Evolutionary conservation across 2,329 filamentous ascomycete species (phyloP).

Genomic region (Beauveria caledonica): DNA sequence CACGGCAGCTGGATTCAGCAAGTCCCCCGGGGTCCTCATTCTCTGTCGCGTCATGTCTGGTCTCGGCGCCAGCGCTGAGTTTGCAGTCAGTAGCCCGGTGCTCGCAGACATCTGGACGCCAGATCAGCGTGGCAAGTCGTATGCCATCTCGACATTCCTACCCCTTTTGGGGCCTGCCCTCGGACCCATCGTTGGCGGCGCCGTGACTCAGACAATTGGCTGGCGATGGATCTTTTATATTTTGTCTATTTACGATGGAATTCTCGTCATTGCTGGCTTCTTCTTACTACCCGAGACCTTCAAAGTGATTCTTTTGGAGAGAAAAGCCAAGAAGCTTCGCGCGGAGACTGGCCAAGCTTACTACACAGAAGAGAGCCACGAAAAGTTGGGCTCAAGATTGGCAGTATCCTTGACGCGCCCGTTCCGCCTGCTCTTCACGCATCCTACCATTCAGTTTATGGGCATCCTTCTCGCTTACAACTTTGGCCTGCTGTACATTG

Average conservation of each 20-base stretch:
- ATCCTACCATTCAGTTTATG: slow-evolving; percentile 39
- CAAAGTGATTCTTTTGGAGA: slow-evolving; percentile 48
- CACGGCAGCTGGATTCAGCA: slow-evolving; percentile 24
- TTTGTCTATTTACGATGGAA: slow-evolving; percentile 48
- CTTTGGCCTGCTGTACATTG: slow-evolving; percentile 42
- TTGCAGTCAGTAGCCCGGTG: slow-evolving; percentile 26
- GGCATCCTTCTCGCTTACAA: slow-evolving; percentile 36
- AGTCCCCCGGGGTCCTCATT: slow-evolving; percentile 24
- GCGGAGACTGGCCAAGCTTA: neutral
- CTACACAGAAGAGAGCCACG: neutral
- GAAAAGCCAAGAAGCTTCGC: neutral
- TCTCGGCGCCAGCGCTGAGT: slow-evolving; percentile 22
- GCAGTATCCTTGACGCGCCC: slow-evolving; percentile 12
- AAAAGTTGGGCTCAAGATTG: neutral
- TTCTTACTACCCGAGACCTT: slow-evolving; percentile 52
- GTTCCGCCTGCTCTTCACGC: slow-evolving; percentile 29
- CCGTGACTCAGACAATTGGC: slow-evolving; percentile 51
- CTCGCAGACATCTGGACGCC: slow-evolving; percentile 29
- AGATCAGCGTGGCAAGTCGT: slow-evolving; percentile 28
- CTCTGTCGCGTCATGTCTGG: slow-evolving; percentile 18
- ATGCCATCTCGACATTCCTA: slow-evolving; percentile 23
- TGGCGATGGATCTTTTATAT: slow-evolving; percentile 68
- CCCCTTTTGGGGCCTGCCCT: slow-evolving; percentile 52
- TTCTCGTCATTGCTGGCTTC: slow-evolving; percentile 45
- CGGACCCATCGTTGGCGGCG: slow-evolving; percentile 59